These are phyloP conservation scores for Chlamydomonas sp. DNA, from an alignment of 139 green algal genomes.

Conservation along the genomic window DNA sequence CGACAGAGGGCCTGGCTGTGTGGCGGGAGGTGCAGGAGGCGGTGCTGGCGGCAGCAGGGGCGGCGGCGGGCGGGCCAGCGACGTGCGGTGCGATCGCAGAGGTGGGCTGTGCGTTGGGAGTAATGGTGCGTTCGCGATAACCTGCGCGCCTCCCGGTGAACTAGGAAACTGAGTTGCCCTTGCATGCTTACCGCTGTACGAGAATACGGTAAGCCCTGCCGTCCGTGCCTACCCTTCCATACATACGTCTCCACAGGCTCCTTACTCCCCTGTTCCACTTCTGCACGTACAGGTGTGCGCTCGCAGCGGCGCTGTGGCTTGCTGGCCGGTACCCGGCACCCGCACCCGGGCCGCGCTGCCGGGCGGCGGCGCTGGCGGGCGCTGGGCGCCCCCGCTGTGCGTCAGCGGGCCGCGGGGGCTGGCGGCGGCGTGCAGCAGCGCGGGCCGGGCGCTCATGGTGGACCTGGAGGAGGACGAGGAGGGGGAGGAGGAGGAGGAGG, in stretches of 20 bases:
- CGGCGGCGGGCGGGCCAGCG: too few relatives aligned
- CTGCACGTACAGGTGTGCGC: constrained; percentile 6
- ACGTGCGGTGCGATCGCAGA: too few relatives aligned
- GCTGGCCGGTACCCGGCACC: constrained; percentile 5
- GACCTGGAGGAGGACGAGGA: constrained; percentile 57
- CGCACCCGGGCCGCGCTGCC: neutral
- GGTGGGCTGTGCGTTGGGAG: too few relatives aligned
- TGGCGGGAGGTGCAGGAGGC: neutral
- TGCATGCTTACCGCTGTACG: too few relatives aligned
- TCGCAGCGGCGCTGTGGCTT: neutral
- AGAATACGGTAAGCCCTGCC: too few relatives aligned
- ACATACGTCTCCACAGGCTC: neutral
- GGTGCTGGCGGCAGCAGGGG: neutral
- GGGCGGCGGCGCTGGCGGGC: neutral
- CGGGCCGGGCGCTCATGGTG: constrained; percentile 3
- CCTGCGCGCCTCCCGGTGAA: too few relatives aligned
- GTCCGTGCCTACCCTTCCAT: too few relatives aligned
- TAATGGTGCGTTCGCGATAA: too few relatives aligned
- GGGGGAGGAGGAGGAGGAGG: constrained; percentile 30
- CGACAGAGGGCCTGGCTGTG: constrained; percentile 1
- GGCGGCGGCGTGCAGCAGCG: constrained; percentile 27
- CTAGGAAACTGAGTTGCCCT: too few relatives aligned
- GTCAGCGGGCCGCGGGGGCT: constrained; percentile 37
- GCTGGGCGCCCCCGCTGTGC: constrained; percentile 26
- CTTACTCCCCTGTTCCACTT: neutral